Evolutionary conservation across 2,329 filamentous ascomycete species (phyloP), one percentile per base, ranked within the genome.

Genomic region (Fusarium annulatum): DNA sequence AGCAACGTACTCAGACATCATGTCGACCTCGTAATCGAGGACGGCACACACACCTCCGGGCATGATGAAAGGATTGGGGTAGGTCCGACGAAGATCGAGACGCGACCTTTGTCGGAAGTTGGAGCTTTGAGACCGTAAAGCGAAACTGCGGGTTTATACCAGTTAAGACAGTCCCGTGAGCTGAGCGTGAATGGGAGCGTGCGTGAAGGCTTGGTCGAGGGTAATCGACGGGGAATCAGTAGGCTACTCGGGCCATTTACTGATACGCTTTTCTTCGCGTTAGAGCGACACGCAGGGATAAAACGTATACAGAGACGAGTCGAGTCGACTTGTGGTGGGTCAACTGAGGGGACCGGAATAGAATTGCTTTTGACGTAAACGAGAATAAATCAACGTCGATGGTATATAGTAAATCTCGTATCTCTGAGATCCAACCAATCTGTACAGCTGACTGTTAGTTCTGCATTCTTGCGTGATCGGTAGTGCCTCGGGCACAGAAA

Each of bases 21-120:
- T 88, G 81, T 97, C 94, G 90, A 97, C 96, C 84, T 97, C 95
- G 82, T 98, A 98, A 86, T 97, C 95, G 84, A 98, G 90, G 85
- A 97, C 93, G 79, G 94, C 94, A 78, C 95, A 96, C 43, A 98
- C 95, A 78, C 95, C 95, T 81, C 95, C 95, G 74, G 89, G 86
- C 89, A 91, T 91, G 79, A 84, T 90, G 85, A 78, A 79, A 75
- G 79, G 79, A 79, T 72, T 72, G 69, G 36, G 42, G 45, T 69
- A 71, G 57, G 67, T 74, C 82, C 82, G 82, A 84, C 82, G 71
- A 84, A 84, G 83, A 84, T 80, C 83, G 65, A 43, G 65, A 34
- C 39, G 52, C 61, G 82, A 84, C 78, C 82, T 84, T 83, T 77
- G 82, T 82, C 83, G 81, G 81, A 72, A 30, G 36, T 43, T 46